Evolutionary conservation across 805 yeast genomes (phyloP), one percentile per base, ranked within the genome.

Genomic region (Jamesozyma jinghongensis): DNA sequence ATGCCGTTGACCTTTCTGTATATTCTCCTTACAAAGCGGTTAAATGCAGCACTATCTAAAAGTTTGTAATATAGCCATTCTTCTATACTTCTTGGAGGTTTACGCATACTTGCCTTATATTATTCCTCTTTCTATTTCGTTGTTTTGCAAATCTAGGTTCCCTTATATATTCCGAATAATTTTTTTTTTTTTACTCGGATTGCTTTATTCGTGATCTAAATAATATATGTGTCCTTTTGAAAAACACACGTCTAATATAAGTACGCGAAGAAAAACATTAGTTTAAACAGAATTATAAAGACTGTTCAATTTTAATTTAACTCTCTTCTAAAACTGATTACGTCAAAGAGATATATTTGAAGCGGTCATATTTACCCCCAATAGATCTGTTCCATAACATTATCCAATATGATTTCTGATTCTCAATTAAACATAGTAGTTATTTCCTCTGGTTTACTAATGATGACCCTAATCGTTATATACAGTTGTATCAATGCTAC

Each of bases 381-480:
- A n/a, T n/a, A n/a, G n/a, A n/a, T 22, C 26, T 10, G 10, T 22
- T 22, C 26, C 31, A 28, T 28, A 28, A 8, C 5, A 8, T 12
- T 7, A 6, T 7, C 7, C 7, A 48, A 37, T 36, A 88, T 88
- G 96, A 87, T 88, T 54, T 70, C 85, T 13, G 97, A 88, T 70
- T 69, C 68, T 41, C 92, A 86, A 62, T 73, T 88, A 59, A 77
- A 87, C 60, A 65, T 74, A 37, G 66, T 85, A 34, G 94, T 85
- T 38, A 71, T 85, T 35, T 62, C 76, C 11, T 80, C 83, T 50
- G 97, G 96, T 4, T 60, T 86, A 41, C 57, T 75, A 5, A 77
- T 92, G 46, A 72, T 86, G 60, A 71, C 77, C 2, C 69, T 88
- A 50, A 82, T 87, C 30, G 63, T 84, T 34, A 66, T 81, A 3